A percentile compares a stretch with the other conserved stretches of the same genome.
Evolutionary conservation across 306 rosid genomes (phyloP).

Genomic region (Trifolium pratense): DNA sequence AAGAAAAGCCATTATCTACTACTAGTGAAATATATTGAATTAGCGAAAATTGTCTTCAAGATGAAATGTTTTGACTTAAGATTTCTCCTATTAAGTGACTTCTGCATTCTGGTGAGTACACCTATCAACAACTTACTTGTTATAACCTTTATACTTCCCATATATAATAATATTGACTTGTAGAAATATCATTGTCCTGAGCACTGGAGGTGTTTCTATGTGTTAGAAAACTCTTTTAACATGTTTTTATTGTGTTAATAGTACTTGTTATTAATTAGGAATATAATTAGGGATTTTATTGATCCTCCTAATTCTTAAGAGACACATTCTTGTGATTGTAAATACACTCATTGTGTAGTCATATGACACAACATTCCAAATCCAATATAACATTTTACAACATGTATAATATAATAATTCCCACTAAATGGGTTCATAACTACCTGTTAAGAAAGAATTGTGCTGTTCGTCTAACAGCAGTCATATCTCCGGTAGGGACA

Average conservation of each 20-base stretch:
- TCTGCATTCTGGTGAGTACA: slow-evolving; percentile 26
- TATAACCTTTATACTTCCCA: slow-evolving; percentile 9
- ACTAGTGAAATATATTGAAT: slow-evolving; percentile 25
- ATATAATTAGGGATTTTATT: neutral
- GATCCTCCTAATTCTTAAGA: neutral
- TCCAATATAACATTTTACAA: neutral
- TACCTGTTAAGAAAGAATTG: slow-evolving; percentile 94
- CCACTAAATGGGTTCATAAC: slow-evolving; percentile 37
- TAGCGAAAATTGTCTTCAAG: slow-evolving; percentile 7
- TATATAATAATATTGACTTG: slow-evolving; percentile 24
- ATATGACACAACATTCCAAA: neutral
- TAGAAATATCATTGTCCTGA: slow-evolving; percentile 21
- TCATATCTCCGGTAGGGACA: slow-evolving; percentile 99
- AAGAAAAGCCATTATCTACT: slow-evolving; percentile 21
- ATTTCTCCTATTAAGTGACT: slow-evolving; percentile 18
- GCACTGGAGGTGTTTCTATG: slow-evolving; percentile 28
- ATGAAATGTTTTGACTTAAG: slow-evolving; percentile 22
- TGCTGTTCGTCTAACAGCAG: slow-evolving; percentile 95
- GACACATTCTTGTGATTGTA: neutral
- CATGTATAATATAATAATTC: slow-evolving; percentile 21
- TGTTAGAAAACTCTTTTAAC: neutral
- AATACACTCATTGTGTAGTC: neutral
- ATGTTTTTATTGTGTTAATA: neutral
- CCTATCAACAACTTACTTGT: slow-evolving; percentile 25
- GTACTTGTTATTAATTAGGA: neutral